Evolutionary conservation across 768 basidiomycete species (phyloP), one percentile per base, ranked within the genome.

Genomic region (Lactarius hengduanensis): DNA sequence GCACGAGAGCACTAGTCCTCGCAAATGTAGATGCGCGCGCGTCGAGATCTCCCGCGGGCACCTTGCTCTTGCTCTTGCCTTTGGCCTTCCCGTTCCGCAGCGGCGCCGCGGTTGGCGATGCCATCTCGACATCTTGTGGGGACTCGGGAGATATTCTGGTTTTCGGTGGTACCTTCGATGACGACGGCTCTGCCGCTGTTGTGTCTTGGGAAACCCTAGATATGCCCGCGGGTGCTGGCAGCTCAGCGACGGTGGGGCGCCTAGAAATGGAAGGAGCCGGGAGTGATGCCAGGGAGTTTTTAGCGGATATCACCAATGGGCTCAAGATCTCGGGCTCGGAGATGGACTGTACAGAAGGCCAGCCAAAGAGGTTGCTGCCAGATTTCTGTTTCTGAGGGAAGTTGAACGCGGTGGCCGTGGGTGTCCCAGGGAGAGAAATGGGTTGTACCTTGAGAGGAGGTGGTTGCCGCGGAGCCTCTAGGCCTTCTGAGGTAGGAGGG

Each of bases 401-500:
- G 30, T 71, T 73, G 62, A 74, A 76, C 66, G 70, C 71, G 40
- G 71, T 56, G 20, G 65, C 70, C 1, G 77, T 77, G 7, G 76
- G 76, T 0, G 77, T 78, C 18, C 75, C 72, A 0, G 77, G 77
- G 4, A 78, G 69, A 9, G 74, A 67, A 10, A 77, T 61, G 1
- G 73, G 74, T 20, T 70, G 66, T 0, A 71, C 50, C 45, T 72
- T 76, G 41, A 73, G 53, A 18, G 71, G 71, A 26, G 77, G 77
- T 0, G 71, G 71, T 0, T 53, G 50, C 15, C 58, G 60, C 18
- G 57, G 63, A 6, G 43, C 28, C 16, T 47, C 62, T 2, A 13
- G 18, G 2, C 28, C 16, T 16, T 41, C 53, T 32, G 65, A 40
- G 43, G 41, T 11, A 6, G 20, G 4, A 5, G 28, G 28, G n/a